Conservation (phyloP, 2,329 filamentous ascomycete genomes). For the Talaromyces sp. region DNA sequence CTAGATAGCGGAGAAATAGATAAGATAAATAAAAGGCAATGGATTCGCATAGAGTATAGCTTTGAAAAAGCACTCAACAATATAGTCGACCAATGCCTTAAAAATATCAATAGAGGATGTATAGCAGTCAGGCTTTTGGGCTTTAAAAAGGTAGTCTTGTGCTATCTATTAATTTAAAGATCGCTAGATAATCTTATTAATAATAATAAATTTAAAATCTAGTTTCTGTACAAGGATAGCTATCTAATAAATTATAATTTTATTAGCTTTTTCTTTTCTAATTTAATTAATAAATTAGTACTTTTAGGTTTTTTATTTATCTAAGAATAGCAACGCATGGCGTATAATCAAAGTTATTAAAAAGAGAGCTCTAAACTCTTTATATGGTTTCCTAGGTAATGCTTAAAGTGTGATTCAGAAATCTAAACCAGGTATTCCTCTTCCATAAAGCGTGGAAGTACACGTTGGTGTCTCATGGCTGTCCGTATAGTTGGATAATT, state of each 20-base stretch:
- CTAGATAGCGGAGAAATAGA: background rate
- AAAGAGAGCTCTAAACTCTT: constrained; percentile 14
- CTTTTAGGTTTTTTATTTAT: background rate
- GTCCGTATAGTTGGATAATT: background rate
- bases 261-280: background rate
- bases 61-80: background rate
- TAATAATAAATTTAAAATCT: background rate
- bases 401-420: background rate
- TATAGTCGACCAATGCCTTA: background rate
- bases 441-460: no score
- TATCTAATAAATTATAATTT: background rate
- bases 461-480: background rate
- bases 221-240: background rate
- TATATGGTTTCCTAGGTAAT: background rate
- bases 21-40: background rate
- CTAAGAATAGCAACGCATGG: constrained; percentile 24
- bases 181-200: background rate
- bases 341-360: constrained; percentile 24
- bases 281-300: background rate
- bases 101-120: background rate
- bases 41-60: background rate
- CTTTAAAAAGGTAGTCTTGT: background rate
- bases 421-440: background rate
- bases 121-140: background rate
- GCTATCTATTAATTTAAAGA: background rate